Base-by-base conservation (phyloP, 768 basidiomycete species). In the Butyriboletus loyo region DNA sequence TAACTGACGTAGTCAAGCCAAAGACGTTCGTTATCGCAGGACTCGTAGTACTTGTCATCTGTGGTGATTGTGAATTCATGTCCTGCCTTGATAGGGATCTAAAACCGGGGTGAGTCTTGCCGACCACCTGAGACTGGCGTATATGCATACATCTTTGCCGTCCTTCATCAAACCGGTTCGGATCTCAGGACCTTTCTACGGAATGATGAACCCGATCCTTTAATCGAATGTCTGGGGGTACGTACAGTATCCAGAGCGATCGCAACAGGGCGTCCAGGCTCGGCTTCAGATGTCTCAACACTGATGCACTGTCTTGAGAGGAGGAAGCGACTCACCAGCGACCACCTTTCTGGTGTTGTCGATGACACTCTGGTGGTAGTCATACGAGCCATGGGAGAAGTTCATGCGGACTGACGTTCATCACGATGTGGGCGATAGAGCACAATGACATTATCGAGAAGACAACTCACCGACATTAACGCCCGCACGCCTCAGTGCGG, bases 311-410 rank as follows among this genome's bases (percentile, higher is more conserved):
- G 14, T 13, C 17, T 11, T 13, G 41, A 32, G 36, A 41, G 3
- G 35, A 36, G 2, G 34, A 47, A 37, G 47, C 11, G 14, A 68
- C 83, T 62, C 60, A 93, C 92, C 74, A 38, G 83, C 82, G 49
- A 92, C 81, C 78, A 89, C 86, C 68, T 85, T 86, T 65, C 95
- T 81, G 46, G 93, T 89, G 79, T 98, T 98, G 77, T 98, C 95
- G 69, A 99, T 93, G 61, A 98, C 97, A 59, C 91, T 94, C 76
- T 99, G 94, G 76, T 98, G 97, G 72, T 96, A 98, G 65, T 94
- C 93, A 73, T 99, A 95, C 51, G 87, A 88, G 42, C 97, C 97
- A 84, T 99, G 97, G 49, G 96, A 98, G 72, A 98, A 99, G 82
- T 99, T 99, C 97, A 99, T 98, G 74, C 97, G 95, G 58, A 99